Evolutionary conservation across 2,329 filamentous ascomycete species (phyloP), one percentile per base, ranked within the genome.

Genomic region (Myotisia sp.): DNA sequence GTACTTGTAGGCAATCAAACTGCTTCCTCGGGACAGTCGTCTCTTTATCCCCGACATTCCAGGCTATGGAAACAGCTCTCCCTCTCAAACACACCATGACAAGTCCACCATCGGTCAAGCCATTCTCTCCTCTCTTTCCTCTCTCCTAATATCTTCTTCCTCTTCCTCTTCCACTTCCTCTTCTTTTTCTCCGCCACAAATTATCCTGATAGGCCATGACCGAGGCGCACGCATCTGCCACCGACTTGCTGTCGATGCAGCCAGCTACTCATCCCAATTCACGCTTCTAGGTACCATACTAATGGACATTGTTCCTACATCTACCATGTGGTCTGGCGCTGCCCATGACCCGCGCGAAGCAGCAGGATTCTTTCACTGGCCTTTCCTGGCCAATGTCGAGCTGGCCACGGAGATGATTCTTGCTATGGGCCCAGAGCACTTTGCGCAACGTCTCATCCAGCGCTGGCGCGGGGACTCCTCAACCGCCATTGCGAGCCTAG

Each of bases 191-290:
- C 31, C 29, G 14, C 33, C 34, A 10, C 30, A 12, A 1, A 45
- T 70, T 10, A 58, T 68, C 37, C 55, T 68, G 36, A 56, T 55
- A 24, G 64, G 64, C 13, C 65, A 70, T 44, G 65, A 68, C 44
- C 61, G 64, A 20, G 65, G 66, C 26, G 65, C 60, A 2, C 58
- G 65, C 6, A 55, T 69, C 41, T 56, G 54, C 34, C 66, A 69
- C 45, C 62, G 64, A 14, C 51, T 69, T 22, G 52, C 63, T 19
- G 63, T 68, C 21, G 56, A 63, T 39, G 46, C 50, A 22, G 42
- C 51, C 6, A 37, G 52, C 3, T 40, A 45, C 18, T 14, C 36
- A 9, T 26, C 44, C 3, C 39, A 41, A n/a, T 45, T 63, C 34
- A 54, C 52, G 16, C 50, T 67, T 29, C 36, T 51, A 3, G 60